These are phyloP conservation scores for Lodderomyces oxycetoniae DNA, from an alignment of 1,139 yeast species.

Conservation along the genomic window DNA sequence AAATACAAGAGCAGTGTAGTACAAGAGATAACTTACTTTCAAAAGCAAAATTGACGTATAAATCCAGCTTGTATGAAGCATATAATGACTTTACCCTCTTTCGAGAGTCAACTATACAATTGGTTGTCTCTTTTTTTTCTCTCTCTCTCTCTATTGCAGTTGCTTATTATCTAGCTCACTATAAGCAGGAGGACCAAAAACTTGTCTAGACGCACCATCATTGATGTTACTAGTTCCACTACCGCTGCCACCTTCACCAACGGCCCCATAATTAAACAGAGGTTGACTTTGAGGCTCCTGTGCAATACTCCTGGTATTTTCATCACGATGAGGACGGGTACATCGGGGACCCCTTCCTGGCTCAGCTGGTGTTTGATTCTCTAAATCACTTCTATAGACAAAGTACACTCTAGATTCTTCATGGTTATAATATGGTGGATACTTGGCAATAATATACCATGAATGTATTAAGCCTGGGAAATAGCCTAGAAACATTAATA, in stretches of 20 bases:
- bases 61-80: too few species aligned
- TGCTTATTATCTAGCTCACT: constrained; percentile 25
- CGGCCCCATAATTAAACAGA: constrained; percentile 24
- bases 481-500: constrained; percentile 56
- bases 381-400: constrained; percentile 31
- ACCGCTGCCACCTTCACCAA: constrained; percentile 18
- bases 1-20: too few species aligned
- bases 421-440: constrained; percentile 27
- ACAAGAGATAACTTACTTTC: too few species aligned
- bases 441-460: constrained; percentile 57
- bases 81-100: too few species aligned
- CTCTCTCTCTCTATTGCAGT: constrained; percentile 12
- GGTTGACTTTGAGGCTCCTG: constrained; percentile 10
- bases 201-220: constrained; percentile 3
- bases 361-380: constrained; percentile 20
- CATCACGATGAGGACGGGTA: constrained; percentile 22
- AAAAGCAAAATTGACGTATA: too few species aligned
- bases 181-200: constrained; percentile 36
- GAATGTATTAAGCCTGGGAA: constrained; percentile 66
- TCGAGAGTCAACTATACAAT: too few species aligned
- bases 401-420: constrained; percentile 25
- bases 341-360: constrained; percentile 4
- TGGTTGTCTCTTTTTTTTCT: too few species aligned
- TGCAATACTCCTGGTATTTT: constrained; percentile 10
- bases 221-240: constrained; percentile 4